phyloP scores from a whole-genome alignment of 495 filamentous ascomycete species.

The Podospora sp. region DNA sequence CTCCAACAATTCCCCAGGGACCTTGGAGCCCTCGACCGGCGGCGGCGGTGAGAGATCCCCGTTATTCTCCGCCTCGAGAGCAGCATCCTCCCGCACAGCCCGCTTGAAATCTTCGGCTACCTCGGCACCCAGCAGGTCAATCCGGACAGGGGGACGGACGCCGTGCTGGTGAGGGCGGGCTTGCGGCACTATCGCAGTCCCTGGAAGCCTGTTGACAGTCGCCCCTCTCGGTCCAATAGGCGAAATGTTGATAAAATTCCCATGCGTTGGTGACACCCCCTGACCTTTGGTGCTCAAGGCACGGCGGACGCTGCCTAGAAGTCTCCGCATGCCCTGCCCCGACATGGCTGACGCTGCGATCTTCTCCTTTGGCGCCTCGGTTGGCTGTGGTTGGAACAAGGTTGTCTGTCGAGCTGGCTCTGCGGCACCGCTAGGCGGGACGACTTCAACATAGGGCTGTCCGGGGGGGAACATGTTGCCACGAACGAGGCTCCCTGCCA shows the following conservation, averaged over 20 bases:
- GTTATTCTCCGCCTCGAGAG: conserved; percentile 43
- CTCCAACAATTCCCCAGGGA: conserved; percentile 33
- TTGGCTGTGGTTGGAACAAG: conserved; percentile 48
- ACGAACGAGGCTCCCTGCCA: conserved; percentile 82
- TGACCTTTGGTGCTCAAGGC: conserved; percentile 72
- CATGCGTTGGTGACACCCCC: conserved; percentile 51
- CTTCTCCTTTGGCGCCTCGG: conserved; percentile 42
- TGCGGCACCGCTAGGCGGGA: conserved; percentile 56
- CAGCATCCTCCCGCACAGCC: conserved; percentile 61
- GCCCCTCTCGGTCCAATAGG: conserved; percentile 54
- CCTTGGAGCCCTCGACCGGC: conserved; percentile 17
- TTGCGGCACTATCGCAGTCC: conserved; percentile 58
- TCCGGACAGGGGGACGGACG: conserved; percentile 49
- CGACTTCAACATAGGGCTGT: conserved; percentile 72
- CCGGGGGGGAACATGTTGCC: conserved; percentile 77
- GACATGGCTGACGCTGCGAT: conserved; percentile 54
- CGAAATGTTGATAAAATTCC: conserved; percentile 51
- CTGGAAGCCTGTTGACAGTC: conserved; percentile 54
- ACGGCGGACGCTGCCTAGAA: conserved; percentile 85
- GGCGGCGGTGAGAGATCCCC: conserved; percentile 22
- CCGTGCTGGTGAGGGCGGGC: conserved; percentile 48
- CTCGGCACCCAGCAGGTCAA: conserved; percentile 80
- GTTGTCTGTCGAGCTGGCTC: conserved; percentile 47
- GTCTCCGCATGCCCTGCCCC: conserved; percentile 72
- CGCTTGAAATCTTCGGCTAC: conserved; percentile 72